Percentiles rank a stretch among this genome's conserved stretches.
These are phyloP conservation scores for Prorocentrum cordatum DNA, from an alignment of 169 alveolate species.

Conservation along the genomic window DNA sequence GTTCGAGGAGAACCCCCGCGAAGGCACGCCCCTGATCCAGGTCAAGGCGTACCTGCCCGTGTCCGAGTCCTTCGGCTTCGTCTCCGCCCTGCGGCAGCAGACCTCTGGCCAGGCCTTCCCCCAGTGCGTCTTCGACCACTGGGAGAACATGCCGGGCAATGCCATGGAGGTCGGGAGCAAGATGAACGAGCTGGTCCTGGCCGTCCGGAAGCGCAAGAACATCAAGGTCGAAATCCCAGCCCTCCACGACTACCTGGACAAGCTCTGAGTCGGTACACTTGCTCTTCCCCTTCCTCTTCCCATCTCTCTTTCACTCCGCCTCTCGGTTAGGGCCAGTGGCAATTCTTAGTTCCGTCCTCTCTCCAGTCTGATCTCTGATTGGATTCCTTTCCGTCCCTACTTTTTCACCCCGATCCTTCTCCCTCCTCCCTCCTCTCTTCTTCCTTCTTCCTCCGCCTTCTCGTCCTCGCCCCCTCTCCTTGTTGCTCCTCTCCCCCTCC, in stretches of 20 bases:
- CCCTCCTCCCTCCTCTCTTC: too few relatives aligned
- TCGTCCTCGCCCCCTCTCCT: too few relatives aligned
- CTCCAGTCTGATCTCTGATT: too few relatives aligned
- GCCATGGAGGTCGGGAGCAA: slow-evolving; percentile 94
- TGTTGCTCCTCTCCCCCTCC: too few relatives aligned
- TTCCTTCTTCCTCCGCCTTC: too few relatives aligned
- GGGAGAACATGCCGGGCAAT: slow-evolving; percentile 94
- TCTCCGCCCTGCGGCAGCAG: slow-evolving; percentile 95
- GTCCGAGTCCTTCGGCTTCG: slow-evolving; percentile 99
- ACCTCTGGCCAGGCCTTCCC: slow-evolving; percentile 99
- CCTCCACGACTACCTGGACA: slow-evolving; percentile 92
- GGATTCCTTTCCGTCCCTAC: too few relatives aligned
- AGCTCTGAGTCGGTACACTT: slow-evolving; percentile 79
- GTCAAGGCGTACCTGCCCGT: slow-evolving; percentile 99
- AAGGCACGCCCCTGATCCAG: slow-evolving; percentile 96
- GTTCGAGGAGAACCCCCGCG: slow-evolving; percentile 93
- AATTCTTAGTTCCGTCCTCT: too few relatives aligned
- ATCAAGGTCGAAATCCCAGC: slow-evolving; percentile 92
- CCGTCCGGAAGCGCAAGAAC: slow-evolving; percentile 96
- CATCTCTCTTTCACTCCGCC: too few relatives aligned
- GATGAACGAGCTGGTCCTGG: slow-evolving; percentile 78
- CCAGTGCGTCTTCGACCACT: slow-evolving; percentile 98
- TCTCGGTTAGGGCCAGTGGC: too few relatives aligned
- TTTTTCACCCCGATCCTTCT: too few relatives aligned
- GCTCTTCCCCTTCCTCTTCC: too few relatives aligned